Percentiles rank a stretch among this genome's conserved stretches.
Conservation (phyloP, 1,284 basidiomycete species). For the Naganishia sp. region DNA sequence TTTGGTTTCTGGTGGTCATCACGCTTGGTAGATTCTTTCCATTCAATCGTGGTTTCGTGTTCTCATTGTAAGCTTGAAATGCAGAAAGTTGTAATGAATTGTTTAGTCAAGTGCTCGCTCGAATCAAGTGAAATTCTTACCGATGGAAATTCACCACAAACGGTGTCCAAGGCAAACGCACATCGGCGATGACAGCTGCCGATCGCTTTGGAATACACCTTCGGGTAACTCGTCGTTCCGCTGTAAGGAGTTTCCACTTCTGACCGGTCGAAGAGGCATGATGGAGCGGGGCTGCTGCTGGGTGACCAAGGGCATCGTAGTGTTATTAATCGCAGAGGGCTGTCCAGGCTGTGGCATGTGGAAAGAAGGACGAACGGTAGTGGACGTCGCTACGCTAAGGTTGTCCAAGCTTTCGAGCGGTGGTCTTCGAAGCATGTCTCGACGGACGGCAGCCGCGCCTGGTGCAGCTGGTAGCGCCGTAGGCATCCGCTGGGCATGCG, state of each 20-base stretch:
- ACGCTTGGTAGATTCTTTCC: slow-evolving; percentile 30
- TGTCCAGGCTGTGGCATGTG: slow-evolving; percentile 3
- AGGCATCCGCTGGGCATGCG: background rate
- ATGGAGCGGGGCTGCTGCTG: background rate
- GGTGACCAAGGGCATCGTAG: background rate
- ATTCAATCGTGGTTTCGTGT: background rate
- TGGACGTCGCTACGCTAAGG: slow-evolving; percentile 15
- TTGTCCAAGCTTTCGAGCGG: slow-evolving; percentile 11
- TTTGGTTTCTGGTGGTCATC: slow-evolving; percentile 37
- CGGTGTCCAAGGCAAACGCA: slow-evolving; percentile 22
- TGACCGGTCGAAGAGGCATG: slow-evolving; percentile 12
- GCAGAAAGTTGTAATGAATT: background rate
- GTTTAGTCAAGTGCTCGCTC: background rate
- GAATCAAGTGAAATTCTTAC: background rate
- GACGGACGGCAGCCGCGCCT: background rate
- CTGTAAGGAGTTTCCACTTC: background rate
- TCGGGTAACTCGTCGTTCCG: slow-evolving; percentile 9
- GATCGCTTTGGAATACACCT: background rate
- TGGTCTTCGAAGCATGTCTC: background rate
- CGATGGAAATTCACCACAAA: slow-evolving; percentile 1
- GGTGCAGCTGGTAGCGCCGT: background rate
- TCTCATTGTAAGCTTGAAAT: slow-evolving; percentile 11
- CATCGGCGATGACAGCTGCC: background rate
- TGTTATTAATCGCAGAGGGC: background rate
- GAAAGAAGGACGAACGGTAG: slow-evolving; percentile 12